phyloP scores from a whole-genome alignment of 768 basidiomycete species.

The Crucibulum laeve region DNA sequence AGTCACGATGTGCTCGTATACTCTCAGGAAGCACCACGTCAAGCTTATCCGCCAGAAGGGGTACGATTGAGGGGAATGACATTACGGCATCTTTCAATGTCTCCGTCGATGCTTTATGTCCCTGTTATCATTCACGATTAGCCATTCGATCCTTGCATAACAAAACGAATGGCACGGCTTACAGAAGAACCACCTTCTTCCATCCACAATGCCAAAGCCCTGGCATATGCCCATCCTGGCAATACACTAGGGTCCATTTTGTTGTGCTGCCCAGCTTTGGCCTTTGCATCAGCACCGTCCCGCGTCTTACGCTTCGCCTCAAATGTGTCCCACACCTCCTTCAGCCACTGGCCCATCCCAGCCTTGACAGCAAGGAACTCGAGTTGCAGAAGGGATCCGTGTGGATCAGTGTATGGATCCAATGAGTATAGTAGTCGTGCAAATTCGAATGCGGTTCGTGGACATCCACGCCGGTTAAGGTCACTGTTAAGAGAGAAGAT shows the following conservation, averaged over 20 bases:
- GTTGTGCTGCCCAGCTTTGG: conserved; percentile 13
- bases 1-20: conserved; percentile 56
- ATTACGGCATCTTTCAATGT: conserved; percentile 72
- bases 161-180: too few species aligned
- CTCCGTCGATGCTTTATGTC: conserved; percentile 53
- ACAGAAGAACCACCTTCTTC: conserved; percentile 28
- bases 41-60: conserved; percentile 81
- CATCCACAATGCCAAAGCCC: conserved; percentile 62
- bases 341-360: conserved; percentile 75
- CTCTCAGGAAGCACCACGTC: conserved; percentile 60
- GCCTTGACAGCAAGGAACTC: conserved; percentile 85
- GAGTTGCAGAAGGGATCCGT: conserved; percentile 77
- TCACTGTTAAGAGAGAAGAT: conserved; percentile 42
- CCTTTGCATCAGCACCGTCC: background rate
- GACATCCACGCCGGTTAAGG: conserved; percentile 83
- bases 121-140: conserved; percentile 24
- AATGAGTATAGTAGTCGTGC: conserved; percentile 80
- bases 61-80: conserved; percentile 77
- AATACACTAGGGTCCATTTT: conserved; percentile 57
- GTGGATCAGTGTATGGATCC: conserved; percentile 86
- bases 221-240: conserved; percentile 76
- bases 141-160: too few species aligned
- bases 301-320: conserved; percentile 15
- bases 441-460: conserved; percentile 89
- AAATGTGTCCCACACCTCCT: conserved; percentile 59